Conservation (phyloP, 2,329 filamentous ascomycete species). For the Torrubiella hemipterigena region DNA sequence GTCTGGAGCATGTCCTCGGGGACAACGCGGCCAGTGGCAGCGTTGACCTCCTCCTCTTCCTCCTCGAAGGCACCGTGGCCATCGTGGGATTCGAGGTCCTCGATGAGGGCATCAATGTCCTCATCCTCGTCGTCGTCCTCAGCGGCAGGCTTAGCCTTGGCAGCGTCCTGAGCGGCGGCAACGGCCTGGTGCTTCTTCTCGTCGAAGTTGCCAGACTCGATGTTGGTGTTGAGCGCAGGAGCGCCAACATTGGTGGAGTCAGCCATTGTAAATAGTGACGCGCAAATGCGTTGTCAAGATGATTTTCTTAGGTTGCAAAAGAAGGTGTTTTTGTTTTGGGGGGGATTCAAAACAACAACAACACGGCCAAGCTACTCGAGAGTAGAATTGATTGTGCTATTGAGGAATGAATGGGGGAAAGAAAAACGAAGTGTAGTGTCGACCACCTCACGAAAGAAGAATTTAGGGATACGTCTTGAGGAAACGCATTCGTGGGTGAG, state of each 20-base stretch:
- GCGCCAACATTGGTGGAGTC: conserved; percentile 39
- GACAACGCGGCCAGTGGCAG: conserved; percentile 46
- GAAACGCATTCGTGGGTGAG: conserved; percentile 39
- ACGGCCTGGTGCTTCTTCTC: conserved; percentile 40
- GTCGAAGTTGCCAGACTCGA: conserved; percentile 52
- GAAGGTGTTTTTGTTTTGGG: conserved; percentile 3
- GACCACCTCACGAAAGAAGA: conserved; percentile 37
- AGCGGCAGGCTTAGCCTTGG: conserved; percentile 33
- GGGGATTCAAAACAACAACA: too few species aligned
- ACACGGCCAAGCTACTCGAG: too few species aligned
- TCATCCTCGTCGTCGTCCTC: conserved; percentile 64
- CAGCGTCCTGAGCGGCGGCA: conserved; percentile 17
- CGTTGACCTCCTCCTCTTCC: conserved; percentile 36
- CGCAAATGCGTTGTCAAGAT: too few species aligned
- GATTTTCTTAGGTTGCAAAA: too few species aligned
- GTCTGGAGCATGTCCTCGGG: conserved; percentile 71
- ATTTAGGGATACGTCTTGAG: conserved; percentile 23
- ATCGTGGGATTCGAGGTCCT: conserved; percentile 75
- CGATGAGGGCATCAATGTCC: conserved; percentile 77
- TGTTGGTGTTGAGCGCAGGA: conserved; percentile 50
- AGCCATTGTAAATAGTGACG: conserved; percentile 31
- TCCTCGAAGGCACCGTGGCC: conserved; percentile 54
- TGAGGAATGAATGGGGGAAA: conserved; percentile 9
- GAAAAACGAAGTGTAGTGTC: conserved; percentile 15
- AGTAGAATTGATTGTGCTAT: neutral